Evolutionary conservation across 169 alveolate species (phyloP), one percentile per base, ranked within the genome.

Genomic region (Plasmodium fragile): DNA sequence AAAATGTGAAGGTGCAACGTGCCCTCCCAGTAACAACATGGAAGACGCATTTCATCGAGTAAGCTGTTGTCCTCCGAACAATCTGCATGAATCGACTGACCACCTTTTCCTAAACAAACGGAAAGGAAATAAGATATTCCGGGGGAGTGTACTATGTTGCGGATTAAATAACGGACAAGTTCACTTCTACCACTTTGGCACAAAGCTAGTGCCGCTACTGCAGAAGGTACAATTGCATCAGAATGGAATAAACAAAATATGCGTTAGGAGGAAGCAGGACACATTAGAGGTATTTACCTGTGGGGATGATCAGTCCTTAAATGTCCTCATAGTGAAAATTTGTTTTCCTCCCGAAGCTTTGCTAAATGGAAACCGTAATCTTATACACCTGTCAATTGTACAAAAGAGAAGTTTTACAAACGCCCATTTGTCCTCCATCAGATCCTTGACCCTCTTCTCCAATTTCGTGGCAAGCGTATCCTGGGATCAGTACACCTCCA

Each of bases 231-330:
- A 89, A 18, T 25, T 89, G 49, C 94, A 89, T 28, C 89, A 89
- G 81, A 89, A 65, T 89, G 94, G 94, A 25, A 78, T 89, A 78
- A 89, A 72, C 81, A 39, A 49, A 49, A 59, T 89, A 89, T 59
- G 91, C 53, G 70, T 65, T 89, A 65, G 43, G 72, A 79, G 70
- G 72, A 79, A 43, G 75, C 25, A 65, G 22, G 69, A 41, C 6
- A 10, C 71, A 4, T 11, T 89, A 79, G 71, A 89, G 13, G 45
- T 89, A 28, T 89, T 59, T 45, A 78, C 91, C 28, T 89, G 87
- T 6, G 89, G 91, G 25, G 94, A 89, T 79, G 94, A 89, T 65
- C 94, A 89, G 34, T 77, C 94, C 25, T 43, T 89, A 78, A 77
- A 89, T 79, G 81, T 89, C n/a, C 78, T 89, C 30, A 30, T 53